Evolutionary conservation across 1,284 basidiomycete genomes (phyloP).

Genomic region (Takashimella koratensis): DNA sequence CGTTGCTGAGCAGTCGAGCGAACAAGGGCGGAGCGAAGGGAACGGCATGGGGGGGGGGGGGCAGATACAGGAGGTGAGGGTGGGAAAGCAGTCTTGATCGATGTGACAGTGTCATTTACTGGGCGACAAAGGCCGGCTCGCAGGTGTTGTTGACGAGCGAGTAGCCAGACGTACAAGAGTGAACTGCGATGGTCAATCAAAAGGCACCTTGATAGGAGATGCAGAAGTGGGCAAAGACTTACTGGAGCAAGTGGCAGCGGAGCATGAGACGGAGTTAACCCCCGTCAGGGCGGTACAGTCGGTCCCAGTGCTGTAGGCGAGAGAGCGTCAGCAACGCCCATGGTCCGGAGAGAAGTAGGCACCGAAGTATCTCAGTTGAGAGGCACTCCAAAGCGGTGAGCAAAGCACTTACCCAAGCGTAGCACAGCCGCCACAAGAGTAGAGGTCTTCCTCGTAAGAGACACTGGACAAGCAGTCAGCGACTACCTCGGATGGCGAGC

Average conservation of each 20-base stretch:
- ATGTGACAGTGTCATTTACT: too few relatives aligned
- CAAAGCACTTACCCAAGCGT: constrained; percentile 14
- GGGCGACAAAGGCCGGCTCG: not conserved
- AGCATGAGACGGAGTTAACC: constrained; percentile 23
- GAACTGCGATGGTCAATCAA: too few relatives aligned
- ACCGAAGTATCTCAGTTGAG: too few relatives aligned
- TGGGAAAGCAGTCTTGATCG: too few relatives aligned
- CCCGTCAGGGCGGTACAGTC: constrained; percentile 32
- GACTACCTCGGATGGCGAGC: not conserved
- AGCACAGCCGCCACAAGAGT: constrained; percentile 28
- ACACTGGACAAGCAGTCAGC: constrained; percentile 10
- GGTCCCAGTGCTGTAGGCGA: constrained; percentile 19
- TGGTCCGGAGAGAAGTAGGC: constrained; percentile 6
- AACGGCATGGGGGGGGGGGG: too few relatives aligned
- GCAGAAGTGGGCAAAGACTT: constrained; percentile 2
- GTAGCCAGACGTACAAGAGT: constrained; percentile 16
- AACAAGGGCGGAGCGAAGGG: too few relatives aligned
- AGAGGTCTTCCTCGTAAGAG: constrained; percentile 20
- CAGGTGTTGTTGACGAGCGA: constrained; percentile 1
- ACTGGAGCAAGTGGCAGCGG: constrained; percentile 20
- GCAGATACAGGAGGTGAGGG: too few relatives aligned
- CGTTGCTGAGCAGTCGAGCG: too few relatives aligned
- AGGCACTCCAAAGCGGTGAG: too few relatives aligned
- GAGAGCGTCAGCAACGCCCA: too few relatives aligned
- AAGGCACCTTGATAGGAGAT: not conserved